These are phyloP conservation scores for Pestalotiopsis sp. DNA, from an alignment of 2,329 filamentous ascomycete species.

Conservation along the genomic window DNA sequence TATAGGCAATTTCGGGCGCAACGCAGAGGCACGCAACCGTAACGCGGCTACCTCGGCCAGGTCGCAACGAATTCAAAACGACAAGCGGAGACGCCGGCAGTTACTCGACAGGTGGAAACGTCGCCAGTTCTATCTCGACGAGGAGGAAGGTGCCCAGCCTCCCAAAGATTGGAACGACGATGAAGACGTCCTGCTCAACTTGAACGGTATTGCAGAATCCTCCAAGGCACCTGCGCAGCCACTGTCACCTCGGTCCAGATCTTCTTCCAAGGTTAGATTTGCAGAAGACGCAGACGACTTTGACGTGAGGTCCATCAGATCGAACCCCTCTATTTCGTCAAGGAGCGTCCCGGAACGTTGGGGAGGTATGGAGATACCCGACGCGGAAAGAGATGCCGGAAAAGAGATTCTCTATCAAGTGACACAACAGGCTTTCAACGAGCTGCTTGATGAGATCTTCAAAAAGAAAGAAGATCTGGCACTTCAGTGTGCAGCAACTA, in stretches of 20 bases:
- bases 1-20: slow-evolving; percentile 44
- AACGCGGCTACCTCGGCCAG: slow-evolving; percentile 31
- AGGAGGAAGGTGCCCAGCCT: slow-evolving; percentile 75
- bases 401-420: slow-evolving; percentile 90
- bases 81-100: slow-evolving; percentile 43
- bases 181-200: slow-evolving; percentile 54
- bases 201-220: slow-evolving; percentile 41
- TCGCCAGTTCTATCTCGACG: slow-evolving; percentile 80
- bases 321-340: slow-evolving; percentile 74
- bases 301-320: slow-evolving; percentile 56
- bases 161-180: slow-evolving; percentile 66
- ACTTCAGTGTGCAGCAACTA: slow-evolving; percentile 66
- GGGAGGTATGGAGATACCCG: slow-evolving; percentile 78
- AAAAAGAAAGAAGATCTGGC: slow-evolving; percentile 77
- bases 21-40: slow-evolving; percentile 21
- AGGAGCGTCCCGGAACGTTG: slow-evolving; percentile 73
- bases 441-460: slow-evolving; percentile 87
- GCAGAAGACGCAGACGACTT: slow-evolving; percentile 71
- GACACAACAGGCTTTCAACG: slow-evolving; percentile 90
- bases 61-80: slow-evolving; percentile 37
- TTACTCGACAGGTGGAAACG: slow-evolving; percentile 76
- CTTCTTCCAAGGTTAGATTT: slow-evolving; percentile 79
- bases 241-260: slow-evolving; percentile 62
- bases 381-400: slow-evolving; percentile 79
- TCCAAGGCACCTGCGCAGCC: slow-evolving; percentile 43